These are phyloP conservation scores for Lojkania enalia DNA, from an alignment of 2,329 filamentous ascomycete genomes.

Conservation along the genomic window DNA sequence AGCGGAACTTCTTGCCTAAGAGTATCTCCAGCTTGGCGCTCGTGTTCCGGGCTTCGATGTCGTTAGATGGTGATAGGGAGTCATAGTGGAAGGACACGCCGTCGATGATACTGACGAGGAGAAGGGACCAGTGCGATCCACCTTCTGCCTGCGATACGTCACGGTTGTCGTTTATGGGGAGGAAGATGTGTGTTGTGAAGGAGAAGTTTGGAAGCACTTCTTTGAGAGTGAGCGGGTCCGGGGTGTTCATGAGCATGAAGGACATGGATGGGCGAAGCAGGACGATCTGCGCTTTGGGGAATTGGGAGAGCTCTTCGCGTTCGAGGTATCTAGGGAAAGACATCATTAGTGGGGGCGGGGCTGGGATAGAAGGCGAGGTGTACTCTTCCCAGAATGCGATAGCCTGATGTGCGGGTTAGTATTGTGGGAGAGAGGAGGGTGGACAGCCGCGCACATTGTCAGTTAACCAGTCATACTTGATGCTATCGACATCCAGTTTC, in stretches of 20 bases:
- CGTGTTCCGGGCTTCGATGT: constrained; percentile 70
- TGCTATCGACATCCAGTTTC: constrained; percentile 82
- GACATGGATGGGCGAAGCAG: constrained; percentile 92
- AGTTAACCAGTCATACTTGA: constrained; percentile 93
- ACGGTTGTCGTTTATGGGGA: constrained; percentile 91
- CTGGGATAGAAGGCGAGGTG: constrained; percentile 5
- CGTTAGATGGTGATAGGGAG: constrained; percentile 76
- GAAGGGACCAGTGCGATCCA: constrained; percentile 91
- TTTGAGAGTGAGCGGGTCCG: constrained; percentile 58
- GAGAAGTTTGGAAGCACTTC: constrained; percentile 79
- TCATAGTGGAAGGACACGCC: constrained; percentile 97
- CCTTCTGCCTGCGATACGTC: constrained; percentile 81
- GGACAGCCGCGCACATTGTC: constrained; percentile 74
- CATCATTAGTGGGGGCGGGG: constrained; percentile 4
- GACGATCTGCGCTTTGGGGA: constrained; percentile 81
- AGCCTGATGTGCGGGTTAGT: too few relatives aligned
- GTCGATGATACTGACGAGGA: constrained; percentile 86
- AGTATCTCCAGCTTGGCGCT: constrained; percentile 70
- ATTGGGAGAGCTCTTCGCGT: constrained; percentile 78
- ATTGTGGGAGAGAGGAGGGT: not conserved
- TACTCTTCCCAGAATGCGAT: constrained; percentile 99
- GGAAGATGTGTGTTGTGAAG: constrained; percentile 86
- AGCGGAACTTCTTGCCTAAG: constrained; percentile 68
- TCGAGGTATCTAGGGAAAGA: constrained; percentile 70
- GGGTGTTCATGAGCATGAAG: constrained; percentile 81